phyloP scores from a whole-genome alignment of 78 protist species.

The Dictyostelium intermedium region DNA sequence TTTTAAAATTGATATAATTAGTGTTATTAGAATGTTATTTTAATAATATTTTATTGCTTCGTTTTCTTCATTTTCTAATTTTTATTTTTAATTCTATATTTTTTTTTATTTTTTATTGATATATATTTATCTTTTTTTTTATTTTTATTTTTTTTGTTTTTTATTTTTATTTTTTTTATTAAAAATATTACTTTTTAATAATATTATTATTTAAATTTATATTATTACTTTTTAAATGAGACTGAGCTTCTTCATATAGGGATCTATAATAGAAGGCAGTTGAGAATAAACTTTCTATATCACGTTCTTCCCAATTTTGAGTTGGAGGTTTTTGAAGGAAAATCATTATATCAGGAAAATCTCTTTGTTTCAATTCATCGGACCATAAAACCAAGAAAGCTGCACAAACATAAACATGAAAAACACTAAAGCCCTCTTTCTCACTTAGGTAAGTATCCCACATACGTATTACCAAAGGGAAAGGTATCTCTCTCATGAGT shows the following conservation, averaged over 20 bases:
- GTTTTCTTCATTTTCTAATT: too few species aligned
- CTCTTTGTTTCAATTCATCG: conserved; percentile 52
- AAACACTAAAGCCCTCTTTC: conserved; percentile 37
- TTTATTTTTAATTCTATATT: too few species aligned
- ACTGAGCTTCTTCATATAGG: conserved; percentile 58
- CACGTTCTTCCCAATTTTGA: conserved; percentile 85
- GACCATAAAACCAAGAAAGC: conserved; percentile 91
- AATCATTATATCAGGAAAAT: conserved; percentile 88
- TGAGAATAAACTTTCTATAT: conserved; percentile 87
- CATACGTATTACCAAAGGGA: conserved; percentile 80
- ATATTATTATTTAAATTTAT: conserved; percentile 13
- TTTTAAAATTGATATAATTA: too few species aligned
- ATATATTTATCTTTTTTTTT: not conserved
- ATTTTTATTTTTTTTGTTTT: not conserved
- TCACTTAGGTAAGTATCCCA: conserved; percentile 94
- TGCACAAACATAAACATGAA: conserved; percentile 97
- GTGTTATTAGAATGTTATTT: too few species aligned
- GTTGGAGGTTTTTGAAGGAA: conserved; percentile 95
- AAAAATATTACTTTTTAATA: not conserved
- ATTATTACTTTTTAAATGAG: conserved; percentile 56
- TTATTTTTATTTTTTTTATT: not conserved
- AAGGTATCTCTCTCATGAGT: conserved; percentile 93
- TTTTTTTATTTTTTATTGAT: not conserved
- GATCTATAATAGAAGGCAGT: conserved; percentile 58
- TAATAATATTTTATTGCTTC: too few species aligned